Evolutionary conservation across 352 stramenopile species (phyloP).

Genomic region (Phytophthora pinifolia): DNA sequence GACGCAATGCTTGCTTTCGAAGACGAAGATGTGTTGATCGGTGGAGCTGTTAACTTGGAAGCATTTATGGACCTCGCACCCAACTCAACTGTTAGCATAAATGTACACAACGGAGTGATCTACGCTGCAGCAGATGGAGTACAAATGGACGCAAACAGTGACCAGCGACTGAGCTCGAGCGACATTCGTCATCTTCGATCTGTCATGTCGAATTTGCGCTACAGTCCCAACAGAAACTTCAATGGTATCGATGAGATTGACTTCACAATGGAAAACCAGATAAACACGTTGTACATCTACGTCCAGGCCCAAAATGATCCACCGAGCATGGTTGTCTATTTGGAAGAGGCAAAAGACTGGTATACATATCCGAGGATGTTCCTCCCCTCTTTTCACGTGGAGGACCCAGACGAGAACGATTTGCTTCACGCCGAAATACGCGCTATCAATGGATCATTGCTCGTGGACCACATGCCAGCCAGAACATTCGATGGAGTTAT

Average conservation of each 20-base stretch:
- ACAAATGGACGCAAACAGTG: constrained; percentile 5
- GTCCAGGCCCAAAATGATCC: constrained; percentile 31
- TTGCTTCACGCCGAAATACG: constrained; percentile 35
- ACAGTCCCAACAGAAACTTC: constrained; percentile 23
- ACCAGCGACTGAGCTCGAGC: constrained; percentile 11
- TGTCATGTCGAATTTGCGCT: constrained; percentile 18
- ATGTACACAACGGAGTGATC: constrained; percentile 13
- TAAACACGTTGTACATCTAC: constrained; percentile 37
- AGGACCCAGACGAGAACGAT: constrained; percentile 39
- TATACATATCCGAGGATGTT: constrained; percentile 27
- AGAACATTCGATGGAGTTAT: constrained; percentile 35
- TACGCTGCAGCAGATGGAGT: constrained; percentile 9
- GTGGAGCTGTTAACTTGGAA: constrained; percentile 13
- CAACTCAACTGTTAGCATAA: constrained; percentile 8
- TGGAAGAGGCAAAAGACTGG: constrained; percentile 24
- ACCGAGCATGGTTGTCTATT: constrained; percentile 27
- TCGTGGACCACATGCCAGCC: constrained; percentile 12
- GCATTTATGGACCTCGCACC: constrained; percentile 2
- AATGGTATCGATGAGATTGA: constrained; percentile 29
- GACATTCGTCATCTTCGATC: constrained; percentile 7
- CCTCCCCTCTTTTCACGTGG: constrained; percentile 33
- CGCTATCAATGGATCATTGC: constrained; percentile 28
- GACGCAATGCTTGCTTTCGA: constrained; percentile 12
- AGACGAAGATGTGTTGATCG: constrained; percentile 22
- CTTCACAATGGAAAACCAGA: constrained; percentile 10